Percentiles rank a stretch among this genome's conserved stretches.
Evolutionary conservation across 345 rosid genomes (phyloP).

Genomic region (Arabidopsis arenosa): DNA sequence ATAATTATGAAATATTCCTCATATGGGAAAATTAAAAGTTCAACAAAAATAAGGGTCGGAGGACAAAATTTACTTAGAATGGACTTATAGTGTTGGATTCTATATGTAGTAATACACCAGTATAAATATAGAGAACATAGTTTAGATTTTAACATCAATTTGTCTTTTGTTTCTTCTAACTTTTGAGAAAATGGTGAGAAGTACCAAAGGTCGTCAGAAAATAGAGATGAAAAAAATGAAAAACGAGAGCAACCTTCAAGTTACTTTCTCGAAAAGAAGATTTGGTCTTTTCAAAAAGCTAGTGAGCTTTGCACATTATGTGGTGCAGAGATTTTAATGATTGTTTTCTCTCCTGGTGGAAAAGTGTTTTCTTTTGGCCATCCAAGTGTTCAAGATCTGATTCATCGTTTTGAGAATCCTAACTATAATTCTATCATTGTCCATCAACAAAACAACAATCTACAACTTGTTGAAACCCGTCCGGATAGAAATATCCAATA

Average conservation of each 20-base stretch:
- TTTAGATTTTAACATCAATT: background rate
- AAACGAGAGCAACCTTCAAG: constrained; percentile 10
- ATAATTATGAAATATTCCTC: background rate
- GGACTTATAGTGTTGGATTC: background rate
- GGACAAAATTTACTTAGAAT: background rate
- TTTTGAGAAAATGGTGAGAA: constrained; percentile 37
- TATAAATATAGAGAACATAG: background rate
- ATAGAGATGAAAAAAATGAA: constrained; percentile 2
- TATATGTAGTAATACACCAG: background rate
- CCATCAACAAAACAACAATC: background rate
- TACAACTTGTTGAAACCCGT: constrained; percentile 44
- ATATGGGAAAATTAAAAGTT: background rate
- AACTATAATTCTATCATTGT: background rate
- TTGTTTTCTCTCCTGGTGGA: constrained; percentile 34
- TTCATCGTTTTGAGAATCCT: constrained; percentile 38
- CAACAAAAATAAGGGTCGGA: background rate
- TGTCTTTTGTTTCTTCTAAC: fast-evolving
- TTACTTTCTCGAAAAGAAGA: constrained; percentile 38
- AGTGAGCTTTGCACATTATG: constrained; percentile 38
- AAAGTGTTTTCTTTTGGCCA: constrained; percentile 67
- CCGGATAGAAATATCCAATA: constrained; percentile 44
- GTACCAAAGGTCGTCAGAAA: constrained; percentile 15
- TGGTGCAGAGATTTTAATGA: constrained; percentile 16
- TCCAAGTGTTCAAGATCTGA: constrained; percentile 47
- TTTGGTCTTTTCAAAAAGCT: constrained; percentile 33